Evolutionary conservation across 805 yeast species (phyloP), one percentile per base, ranked within the genome.

Genomic region (Isabelozyma pseudorhagii): DNA sequence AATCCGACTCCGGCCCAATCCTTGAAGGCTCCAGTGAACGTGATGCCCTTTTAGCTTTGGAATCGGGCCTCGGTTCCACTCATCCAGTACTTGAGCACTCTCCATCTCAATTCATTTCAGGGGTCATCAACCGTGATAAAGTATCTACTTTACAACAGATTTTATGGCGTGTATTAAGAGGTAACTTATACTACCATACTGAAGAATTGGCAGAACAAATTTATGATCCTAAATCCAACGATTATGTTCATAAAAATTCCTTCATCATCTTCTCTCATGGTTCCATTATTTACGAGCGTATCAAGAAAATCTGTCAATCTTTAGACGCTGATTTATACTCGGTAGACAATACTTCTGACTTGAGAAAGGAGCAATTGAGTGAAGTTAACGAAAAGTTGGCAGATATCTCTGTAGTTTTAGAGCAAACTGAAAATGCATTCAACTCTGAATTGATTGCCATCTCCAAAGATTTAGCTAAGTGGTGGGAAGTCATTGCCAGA

Each of bases 181-280:
- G 99, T 62, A 94, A 94, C 66, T 74, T 96, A 55, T 89, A 80
- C 61, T 81, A 92, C 66, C 84, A 85, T 56, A 80, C 87, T 54
- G 79, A 80, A 44, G 94, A 88, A 56, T 82, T 93, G 51, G 79
- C 80, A 6, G 88, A 86, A 58, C 80, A 83, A 17, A 70, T 90
- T 46, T 80, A 79, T 60, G 96, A 89, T 59, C 66, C 79, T 41
- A 78, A 82, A 60, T 59, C 83, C 18, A 80, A 80, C 45, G 75
- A 76, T 29, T 71, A 69, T 46, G 81, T 86, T 9, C 84, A 81
- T 54, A 93, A 93, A 66, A 87, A 85, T 63, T 85, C 90, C 44
- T 92, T 94, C 62, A 82, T 96, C 52, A 84, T 93, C 38, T 92
- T 92, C 61, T 87, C 97, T 17, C 98, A 96, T 69, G 99, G 99